These are phyloP conservation scores for Aspergillus felis DNA, from an alignment of 2,329 filamentous ascomycete genomes.

Conservation along the genomic window DNA sequence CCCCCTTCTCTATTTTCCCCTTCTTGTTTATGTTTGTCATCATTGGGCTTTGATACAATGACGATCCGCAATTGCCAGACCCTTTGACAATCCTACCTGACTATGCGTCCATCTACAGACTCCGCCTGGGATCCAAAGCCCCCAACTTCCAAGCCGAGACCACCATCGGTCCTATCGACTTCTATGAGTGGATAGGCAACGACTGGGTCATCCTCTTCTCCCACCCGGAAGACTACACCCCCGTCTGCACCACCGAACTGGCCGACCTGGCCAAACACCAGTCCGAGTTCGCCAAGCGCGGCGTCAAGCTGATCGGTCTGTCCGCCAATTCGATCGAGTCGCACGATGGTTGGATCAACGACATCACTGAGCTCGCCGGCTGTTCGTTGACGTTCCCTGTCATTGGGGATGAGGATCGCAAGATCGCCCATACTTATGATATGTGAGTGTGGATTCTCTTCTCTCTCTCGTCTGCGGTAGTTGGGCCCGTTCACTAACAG, in stretches of 20 bases:
- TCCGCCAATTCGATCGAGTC: constrained; percentile 77
- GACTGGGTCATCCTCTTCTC: constrained; percentile 69
- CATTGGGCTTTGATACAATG: too few relatives aligned
- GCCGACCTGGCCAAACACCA: constrained; percentile 89
- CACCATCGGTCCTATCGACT: constrained; percentile 63
- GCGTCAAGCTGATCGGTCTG: constrained; percentile 87
- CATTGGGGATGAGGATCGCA: constrained; percentile 75
- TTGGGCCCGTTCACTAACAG: too few relatives aligned
- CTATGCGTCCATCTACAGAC: constrained; percentile 28
- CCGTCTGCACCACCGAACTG: constrained; percentile 93
- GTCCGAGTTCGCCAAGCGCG: constrained; percentile 81
- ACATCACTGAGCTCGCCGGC: constrained; percentile 78
- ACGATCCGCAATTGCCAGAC: too few relatives aligned
- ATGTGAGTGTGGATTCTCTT: constrained; percentile 48
- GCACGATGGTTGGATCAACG: constrained; percentile 86
- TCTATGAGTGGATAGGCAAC: constrained; percentile 68
- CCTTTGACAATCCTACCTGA: too few relatives aligned
- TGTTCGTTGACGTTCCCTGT: constrained; percentile 72
- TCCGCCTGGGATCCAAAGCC: constrained; percentile 63
- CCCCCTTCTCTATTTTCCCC: too few relatives aligned
- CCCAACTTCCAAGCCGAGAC: constrained; percentile 68
- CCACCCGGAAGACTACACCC: constrained; percentile 78
- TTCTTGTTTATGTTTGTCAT: too few relatives aligned
- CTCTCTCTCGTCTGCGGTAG: too few relatives aligned
- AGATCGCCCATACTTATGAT: constrained; percentile 73